These are phyloP conservation scores for Golubevia pallescens DNA, from an alignment of 1,284 basidiomycete species.

Conservation along the genomic window DNA sequence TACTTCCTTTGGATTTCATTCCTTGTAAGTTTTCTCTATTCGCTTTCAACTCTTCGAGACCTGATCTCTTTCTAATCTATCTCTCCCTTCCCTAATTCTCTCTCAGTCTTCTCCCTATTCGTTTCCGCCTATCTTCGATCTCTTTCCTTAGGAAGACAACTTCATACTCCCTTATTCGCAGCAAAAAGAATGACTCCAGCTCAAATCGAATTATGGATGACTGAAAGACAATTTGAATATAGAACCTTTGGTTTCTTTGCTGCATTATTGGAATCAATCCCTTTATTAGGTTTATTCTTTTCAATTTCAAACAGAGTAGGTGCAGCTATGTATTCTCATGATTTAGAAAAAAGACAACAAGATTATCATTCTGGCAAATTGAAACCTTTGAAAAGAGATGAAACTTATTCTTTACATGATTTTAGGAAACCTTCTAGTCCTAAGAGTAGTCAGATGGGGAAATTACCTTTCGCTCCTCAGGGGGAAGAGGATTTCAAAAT, in stretches of 20 bases:
- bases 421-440: background rate
- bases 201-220: constrained; percentile 54
- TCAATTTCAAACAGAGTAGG: constrained; percentile 59
- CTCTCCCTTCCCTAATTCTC: background rate
- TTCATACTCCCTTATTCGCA: constrained; percentile 46
- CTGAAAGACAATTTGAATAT: constrained; percentile 48
- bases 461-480: background rate
- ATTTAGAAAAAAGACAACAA: constrained; percentile 61
- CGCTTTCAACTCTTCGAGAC: background rate
- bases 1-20: constrained; percentile 51
- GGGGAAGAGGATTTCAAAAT: background rate
- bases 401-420: constrained; percentile 6
- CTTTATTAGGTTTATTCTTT: constrained; percentile 48
- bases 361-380: constrained; percentile 23
- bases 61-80: background rate
- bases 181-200: constrained; percentile 53
- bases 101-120: constrained; percentile 9
- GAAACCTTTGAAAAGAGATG: constrained; percentile 6
- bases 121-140: constrained; percentile 23
- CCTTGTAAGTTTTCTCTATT: constrained; percentile 19
- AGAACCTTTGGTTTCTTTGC: constrained; percentile 50
- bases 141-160: constrained; percentile 25
- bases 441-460: background rate
- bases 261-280: constrained; percentile 49
- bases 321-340: constrained; percentile 60